These are phyloP conservation scores for Boletus semigastroideus DNA, from an alignment of 1,284 basidiomycete species.

Conservation along the genomic window DNA sequence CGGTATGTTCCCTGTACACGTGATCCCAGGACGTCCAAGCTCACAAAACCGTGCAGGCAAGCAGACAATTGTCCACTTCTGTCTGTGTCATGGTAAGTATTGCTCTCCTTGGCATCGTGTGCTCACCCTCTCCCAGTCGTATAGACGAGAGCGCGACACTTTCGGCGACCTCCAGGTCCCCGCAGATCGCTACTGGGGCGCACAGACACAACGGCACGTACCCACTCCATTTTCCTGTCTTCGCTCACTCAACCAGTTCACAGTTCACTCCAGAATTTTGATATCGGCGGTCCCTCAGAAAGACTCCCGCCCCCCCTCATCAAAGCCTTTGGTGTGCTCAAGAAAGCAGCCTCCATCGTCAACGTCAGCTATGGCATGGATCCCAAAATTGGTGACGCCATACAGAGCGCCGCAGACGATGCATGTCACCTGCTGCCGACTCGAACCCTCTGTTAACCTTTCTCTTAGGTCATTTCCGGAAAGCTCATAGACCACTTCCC, in stretches of 20 bases:
- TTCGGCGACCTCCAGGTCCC: constrained; percentile 95
- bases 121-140: constrained; percentile 41
- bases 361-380: constrained; percentile 93
- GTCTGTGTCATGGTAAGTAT: constrained; percentile 46
- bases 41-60: neutral
- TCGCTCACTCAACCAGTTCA: constrained; percentile 7
- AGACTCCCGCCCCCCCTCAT: constrained; percentile 93
- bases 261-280: constrained; percentile 96
- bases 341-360: constrained; percentile 95
- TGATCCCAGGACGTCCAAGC: constrained; percentile 18
- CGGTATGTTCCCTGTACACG: constrained; percentile 24
- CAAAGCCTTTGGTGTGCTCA: constrained; percentile 97
- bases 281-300: constrained; percentile 94
- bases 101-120: neutral
- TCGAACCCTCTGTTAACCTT: neutral
- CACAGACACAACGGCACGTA: constrained; percentile 89
- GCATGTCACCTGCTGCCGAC: constrained; percentile 39
- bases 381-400: constrained; percentile 85
- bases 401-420: constrained; percentile 94
- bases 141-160: constrained; percentile 78
- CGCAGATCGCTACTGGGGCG: constrained; percentile 96
- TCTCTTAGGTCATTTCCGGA: constrained; percentile 84
- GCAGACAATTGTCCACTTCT: constrained; percentile 38
- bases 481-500: constrained; percentile 96
- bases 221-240: too few relatives aligned